phyloP scores from a whole-genome alignment of 1,284 basidiomycete genomes.

The Omphalotus olearius region DNA sequence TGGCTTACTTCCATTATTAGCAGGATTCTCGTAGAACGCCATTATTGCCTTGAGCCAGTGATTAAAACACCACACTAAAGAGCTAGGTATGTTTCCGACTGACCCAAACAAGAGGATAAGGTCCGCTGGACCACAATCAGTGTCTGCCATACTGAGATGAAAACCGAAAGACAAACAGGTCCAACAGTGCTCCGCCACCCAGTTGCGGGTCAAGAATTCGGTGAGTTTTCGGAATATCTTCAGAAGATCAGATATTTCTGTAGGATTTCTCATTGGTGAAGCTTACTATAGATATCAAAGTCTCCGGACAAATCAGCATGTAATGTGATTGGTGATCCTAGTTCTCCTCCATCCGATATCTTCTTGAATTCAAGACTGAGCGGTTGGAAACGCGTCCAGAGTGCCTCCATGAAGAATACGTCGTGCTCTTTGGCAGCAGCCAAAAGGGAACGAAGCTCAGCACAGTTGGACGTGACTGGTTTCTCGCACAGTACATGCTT shows the following conservation, averaged over 20 bases:
- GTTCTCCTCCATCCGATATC: slow-evolving; percentile 53
- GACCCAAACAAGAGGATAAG: slow-evolving; percentile 83
- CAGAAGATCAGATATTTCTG: neutral
- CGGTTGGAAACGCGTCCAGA: slow-evolving; percentile 81
- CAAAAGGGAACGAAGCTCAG: slow-evolving; percentile 66
- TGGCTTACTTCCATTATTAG: slow-evolving; percentile 56
- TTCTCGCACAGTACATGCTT: slow-evolving; percentile 91
- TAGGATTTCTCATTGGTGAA: neutral
- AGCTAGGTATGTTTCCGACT: slow-evolving; percentile 16
- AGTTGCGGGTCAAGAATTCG: slow-evolving; percentile 78
- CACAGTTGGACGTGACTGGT: slow-evolving; percentile 62
- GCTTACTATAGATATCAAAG: slow-evolving; percentile 65
- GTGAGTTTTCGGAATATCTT: slow-evolving; percentile 66
- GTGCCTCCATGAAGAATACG: slow-evolving; percentile 87
- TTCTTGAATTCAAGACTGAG: slow-evolving; percentile 62
- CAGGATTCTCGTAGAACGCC: slow-evolving; percentile 75
- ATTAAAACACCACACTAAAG: neutral
- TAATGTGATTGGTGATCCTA: slow-evolving; percentile 62
- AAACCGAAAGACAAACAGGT: slow-evolving; percentile 49
- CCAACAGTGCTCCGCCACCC: slow-evolving; percentile 83
- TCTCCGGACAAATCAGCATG: slow-evolving; percentile 74
- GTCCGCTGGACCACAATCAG: slow-evolving; percentile 46
- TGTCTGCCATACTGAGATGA: neutral
- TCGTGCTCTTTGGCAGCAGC: slow-evolving; percentile 70
- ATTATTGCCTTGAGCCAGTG: slow-evolving; percentile 54